These are phyloP conservation scores for Dendrobium catenatum DNA, from an alignment of 106 monocot species.

Conservation along the genomic window DNA sequence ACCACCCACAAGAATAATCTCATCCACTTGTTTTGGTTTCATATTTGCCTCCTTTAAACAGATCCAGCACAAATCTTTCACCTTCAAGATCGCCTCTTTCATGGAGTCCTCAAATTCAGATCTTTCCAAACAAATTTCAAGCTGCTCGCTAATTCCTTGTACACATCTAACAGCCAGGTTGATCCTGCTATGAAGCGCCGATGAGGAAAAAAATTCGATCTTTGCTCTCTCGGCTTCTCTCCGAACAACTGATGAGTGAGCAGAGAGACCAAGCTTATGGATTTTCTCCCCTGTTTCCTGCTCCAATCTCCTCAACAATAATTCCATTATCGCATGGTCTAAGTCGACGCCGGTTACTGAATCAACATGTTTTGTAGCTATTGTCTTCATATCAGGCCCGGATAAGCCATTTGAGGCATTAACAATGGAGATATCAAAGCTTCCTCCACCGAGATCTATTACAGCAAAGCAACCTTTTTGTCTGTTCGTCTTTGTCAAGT, in stretches of 20 bases:
- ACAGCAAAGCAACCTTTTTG: constrained; percentile 55
- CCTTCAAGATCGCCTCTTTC: constrained; percentile 40
- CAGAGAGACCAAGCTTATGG: constrained; percentile 24
- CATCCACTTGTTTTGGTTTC: constrained; percentile 43
- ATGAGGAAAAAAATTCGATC: constrained; percentile 40
- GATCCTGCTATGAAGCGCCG: constrained; percentile 28
- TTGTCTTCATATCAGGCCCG: constrained; percentile 11
- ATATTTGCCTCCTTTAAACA: constrained; percentile 57
- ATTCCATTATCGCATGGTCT: constrained; percentile 34
- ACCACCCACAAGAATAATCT: constrained; percentile 63
- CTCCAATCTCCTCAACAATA: constrained; percentile 35
- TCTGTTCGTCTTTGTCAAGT: constrained; percentile 40
- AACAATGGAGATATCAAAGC: constrained; percentile 65
- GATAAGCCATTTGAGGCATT: constrained; percentile 64
- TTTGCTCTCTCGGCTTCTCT: constrained; percentile 49
- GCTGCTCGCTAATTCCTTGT: constrained; percentile 42
- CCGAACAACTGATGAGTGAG: constrained; percentile 25
- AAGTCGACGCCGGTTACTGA: constrained; percentile 45
- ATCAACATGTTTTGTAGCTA: constrained; percentile 44
- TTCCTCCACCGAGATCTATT: constrained; percentile 71
- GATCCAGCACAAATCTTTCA: constrained; percentile 36
- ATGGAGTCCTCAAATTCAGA: constrained; percentile 54
- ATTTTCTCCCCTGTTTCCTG: constrained; percentile 24
- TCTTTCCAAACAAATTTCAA: constrained; percentile 50
- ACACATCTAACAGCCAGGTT: constrained; percentile 51